phyloP scores from a whole-genome alignment of 225 moss, liverwort and hornwort genomes.

The Thuidium tamariscinum region DNA sequence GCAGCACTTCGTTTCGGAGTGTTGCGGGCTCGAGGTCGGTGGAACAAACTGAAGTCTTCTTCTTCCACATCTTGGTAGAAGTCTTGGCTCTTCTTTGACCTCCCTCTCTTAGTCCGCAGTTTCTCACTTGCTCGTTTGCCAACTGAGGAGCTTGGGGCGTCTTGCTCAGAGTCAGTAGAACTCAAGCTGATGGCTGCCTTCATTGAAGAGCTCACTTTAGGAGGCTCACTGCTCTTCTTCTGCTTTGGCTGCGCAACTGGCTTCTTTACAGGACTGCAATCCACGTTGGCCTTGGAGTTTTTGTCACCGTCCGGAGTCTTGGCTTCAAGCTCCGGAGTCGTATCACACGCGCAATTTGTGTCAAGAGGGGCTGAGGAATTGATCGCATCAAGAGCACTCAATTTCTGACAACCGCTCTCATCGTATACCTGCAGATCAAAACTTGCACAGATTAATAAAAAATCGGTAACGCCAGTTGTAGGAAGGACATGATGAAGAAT shows the following conservation, averaged over 20 bases:
- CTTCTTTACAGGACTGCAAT: background rate
- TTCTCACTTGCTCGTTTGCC: conserved; percentile 4
- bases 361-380: conserved; percentile 6
- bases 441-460: background rate
- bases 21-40: conserved; percentile 15
- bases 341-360: background rate
- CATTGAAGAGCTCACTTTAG: background rate
- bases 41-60: conserved; percentile 29
- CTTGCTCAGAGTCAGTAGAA: conserved; percentile 5
- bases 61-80: conserved; percentile 23
- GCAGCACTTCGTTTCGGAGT: conserved; percentile 11
- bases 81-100: conserved; percentile 3
- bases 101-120: background rate
- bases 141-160: background rate
- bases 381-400: conserved; percentile 31
- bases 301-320: conserved; percentile 1
- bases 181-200: conserved; percentile 7
- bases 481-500: background rate
- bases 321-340: background rate
- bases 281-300: background rate
- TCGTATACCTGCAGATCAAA: conserved; percentile 23
- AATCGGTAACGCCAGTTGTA: background rate
- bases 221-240: background rate
- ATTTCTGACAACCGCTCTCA: conserved; percentile 40
- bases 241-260: background rate